Conservation (phyloP, 495 filamentous ascomycete species). For the Penicillium samsonianum region DNA sequence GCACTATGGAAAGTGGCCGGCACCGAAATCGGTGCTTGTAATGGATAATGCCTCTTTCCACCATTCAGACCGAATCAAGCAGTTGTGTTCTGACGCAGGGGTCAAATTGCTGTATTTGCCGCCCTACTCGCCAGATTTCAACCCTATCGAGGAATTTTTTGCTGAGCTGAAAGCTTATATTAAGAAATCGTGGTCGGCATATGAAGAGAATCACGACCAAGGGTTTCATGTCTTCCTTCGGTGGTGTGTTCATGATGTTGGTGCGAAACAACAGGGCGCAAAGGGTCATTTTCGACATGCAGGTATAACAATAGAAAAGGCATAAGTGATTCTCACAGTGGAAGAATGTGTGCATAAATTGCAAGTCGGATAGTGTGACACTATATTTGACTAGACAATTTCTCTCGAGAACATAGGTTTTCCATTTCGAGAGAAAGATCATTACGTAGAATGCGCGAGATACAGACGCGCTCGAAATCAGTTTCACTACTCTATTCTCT, state of each 20-base stretch:
- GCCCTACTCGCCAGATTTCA: constrained; percentile 18
- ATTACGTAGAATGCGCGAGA: too few relatives aligned
- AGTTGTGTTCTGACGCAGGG: constrained; percentile 18
- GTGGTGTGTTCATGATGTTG: background rate
- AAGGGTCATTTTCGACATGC: background rate
- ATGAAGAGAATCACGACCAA: background rate
- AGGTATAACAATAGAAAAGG: background rate
- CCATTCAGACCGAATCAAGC: background rate
- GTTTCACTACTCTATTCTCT: constrained; percentile 4
- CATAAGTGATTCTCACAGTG: too few relatives aligned
- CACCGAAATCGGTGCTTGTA: background rate
- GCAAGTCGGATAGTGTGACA: too few relatives aligned
- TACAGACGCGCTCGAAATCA: constrained; percentile 5
- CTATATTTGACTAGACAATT: too few relatives aligned
- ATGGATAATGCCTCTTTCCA: background rate
- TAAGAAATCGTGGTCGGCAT: background rate
- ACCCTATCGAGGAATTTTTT: constrained; percentile 20
- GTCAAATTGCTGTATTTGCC: constrained; percentile 31
- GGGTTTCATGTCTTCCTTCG: background rate
- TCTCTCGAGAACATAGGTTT: too few relatives aligned
- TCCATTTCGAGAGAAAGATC: too few relatives aligned
- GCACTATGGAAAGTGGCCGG: background rate
- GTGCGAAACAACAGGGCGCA: background rate
- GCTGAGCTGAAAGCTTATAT: constrained; percentile 18
- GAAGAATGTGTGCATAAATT: too few relatives aligned